phyloP scores from a whole-genome alignment of 192 early-diverging fungal species.

The Entophlyctis helioformis region DNA sequence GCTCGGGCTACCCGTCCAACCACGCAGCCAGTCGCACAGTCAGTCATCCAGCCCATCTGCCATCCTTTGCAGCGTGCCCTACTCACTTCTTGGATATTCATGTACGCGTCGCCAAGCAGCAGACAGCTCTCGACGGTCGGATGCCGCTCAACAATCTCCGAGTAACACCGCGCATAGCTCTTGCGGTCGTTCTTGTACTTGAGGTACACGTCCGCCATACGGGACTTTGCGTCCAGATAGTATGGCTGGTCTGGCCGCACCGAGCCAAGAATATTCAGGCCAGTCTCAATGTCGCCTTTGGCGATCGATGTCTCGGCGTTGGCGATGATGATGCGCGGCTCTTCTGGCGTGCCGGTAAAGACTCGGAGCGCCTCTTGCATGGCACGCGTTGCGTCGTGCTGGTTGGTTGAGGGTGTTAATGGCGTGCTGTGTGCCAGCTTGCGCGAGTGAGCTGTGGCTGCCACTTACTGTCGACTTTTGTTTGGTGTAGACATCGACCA shows the following conservation, averaged over 20 bases:
- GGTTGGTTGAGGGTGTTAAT: too few species aligned
- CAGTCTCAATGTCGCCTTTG: conserved; percentile 25
- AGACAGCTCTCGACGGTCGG: conserved; percentile 34
- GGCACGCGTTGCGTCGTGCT: conserved; percentile 20
- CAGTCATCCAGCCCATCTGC: too few species aligned
- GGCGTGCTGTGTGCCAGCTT: too few species aligned
- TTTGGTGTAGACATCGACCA: conserved; percentile 25
- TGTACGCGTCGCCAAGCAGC: conserved; percentile 39
- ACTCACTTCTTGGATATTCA: conserved; percentile 36
- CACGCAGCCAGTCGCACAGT: too few species aligned
- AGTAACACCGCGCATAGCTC: conserved; percentile 34
- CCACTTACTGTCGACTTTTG: conserved; percentile 20
- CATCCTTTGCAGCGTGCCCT: too few species aligned
- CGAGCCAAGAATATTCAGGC: conserved; percentile 19
- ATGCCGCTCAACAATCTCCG: conserved; percentile 28
- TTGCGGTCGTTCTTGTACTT: conserved; percentile 37
- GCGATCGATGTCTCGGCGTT: conserved; percentile 23
- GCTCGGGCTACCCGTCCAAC: conserved; percentile 17
- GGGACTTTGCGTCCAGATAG: conserved; percentile 4
- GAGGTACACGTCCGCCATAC: conserved; percentile 38
- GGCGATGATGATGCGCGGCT: conserved; percentile 25
- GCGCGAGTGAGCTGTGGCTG: too few species aligned
- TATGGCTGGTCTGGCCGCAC: conserved; percentile 19
- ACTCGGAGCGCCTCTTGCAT: conserved; percentile 28
- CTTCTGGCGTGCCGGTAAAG: conserved; percentile 26